Evolutionary conservation across 2,329 filamentous ascomycete genomes (phyloP), one percentile per base, ranked within the genome.

Genomic region (Alternaria triticimaculans): DNA sequence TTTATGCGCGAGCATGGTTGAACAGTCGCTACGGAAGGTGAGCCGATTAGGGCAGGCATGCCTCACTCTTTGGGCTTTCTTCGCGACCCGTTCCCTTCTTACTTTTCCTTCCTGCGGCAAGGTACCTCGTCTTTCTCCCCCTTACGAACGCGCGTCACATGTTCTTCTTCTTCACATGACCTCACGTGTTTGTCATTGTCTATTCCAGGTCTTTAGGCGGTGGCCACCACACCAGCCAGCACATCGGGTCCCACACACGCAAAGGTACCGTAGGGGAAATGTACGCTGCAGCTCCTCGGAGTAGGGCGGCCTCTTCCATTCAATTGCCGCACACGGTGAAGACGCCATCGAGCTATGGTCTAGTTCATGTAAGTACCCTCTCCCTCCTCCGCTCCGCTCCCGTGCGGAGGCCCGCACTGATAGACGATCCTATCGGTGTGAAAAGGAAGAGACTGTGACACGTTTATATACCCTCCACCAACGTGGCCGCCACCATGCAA

Each of bases 401-500:
- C 8, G 49, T 37, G 33, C 49, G 30, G 30, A 14, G 44, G 25
- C 6, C 21, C 26, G 9, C 18, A 26, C 41, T 25, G 23, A 18
- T n/a, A 49, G 25, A 51, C 15, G 46, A 58, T 41, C 55, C n/a
- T 48, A 57, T 50, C 43, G 23, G 44, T n/a, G 21, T 11, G 14
- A 10, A 10, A 21, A 14, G 21, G 15, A 21, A 26, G 25, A 26
- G 7, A 4, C 18, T 48, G 25, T 33, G 49, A 45, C 53, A 14
- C 8, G 12, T 48, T n/a, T 41, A 55, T n/a, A 33, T 20, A 25
- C 59, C 30, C 8, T 41, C 5, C 37, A 41, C 26, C 37, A 59
- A 63, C 55, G 49, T 63, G 60, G 60, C 44, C 43, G 50, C 55
- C 48, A 44, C 54, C 26, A 58, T 48, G 48, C 46, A 20, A 21